Evolutionary conservation across 805 yeast genomes (phyloP), one percentile per base, ranked within the genome.

Genomic region (Kuraishia cidri): DNA sequence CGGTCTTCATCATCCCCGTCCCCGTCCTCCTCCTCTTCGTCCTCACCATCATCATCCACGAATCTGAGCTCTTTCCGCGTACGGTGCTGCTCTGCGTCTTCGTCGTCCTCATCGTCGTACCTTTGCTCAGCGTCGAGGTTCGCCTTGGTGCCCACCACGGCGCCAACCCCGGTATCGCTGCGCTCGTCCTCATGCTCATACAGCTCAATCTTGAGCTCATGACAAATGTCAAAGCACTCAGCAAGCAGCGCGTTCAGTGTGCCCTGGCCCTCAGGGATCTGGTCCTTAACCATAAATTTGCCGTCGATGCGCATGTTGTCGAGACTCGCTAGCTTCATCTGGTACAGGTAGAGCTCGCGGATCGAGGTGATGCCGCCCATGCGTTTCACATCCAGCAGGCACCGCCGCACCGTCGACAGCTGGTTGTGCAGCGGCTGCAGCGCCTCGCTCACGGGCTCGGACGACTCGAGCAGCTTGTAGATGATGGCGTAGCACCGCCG

Each of bases 221-320:
- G 92, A 30, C 84, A 68, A 37, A 90, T 80, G 54, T 92, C 98
- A 53, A 86, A 92, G 55, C 97, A 90, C 52, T 88, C 97, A 3
- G 95, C 92, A 32, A 90, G 63, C 36, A 90, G 60, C 1, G 95
- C 95, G 54, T 78, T 87, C 41, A 92, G 64, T n/a, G 94, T 76
- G 5, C 97, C 98, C 58, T 92, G 99, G 9, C 99, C 99, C 53
- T 92, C 97, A 2, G 99, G 99, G 27, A 92, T 81, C 41, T 85
- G 83, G 32, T 77, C 84, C 39, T 83, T 85, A 29, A 86, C 81
- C 49, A 82, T 75, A 48, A 92, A 92, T 61, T 85, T 90, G 6
- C 99, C 99, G 52, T 92, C 97, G 10, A 62, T 68, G 49, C 97
- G 74, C 49, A 81, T 52, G 48, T 87, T 83, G 54, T 92, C 98